Base-by-base conservation (phyloP, 805 yeast genomes). In the Ogataea neopini region DNA sequence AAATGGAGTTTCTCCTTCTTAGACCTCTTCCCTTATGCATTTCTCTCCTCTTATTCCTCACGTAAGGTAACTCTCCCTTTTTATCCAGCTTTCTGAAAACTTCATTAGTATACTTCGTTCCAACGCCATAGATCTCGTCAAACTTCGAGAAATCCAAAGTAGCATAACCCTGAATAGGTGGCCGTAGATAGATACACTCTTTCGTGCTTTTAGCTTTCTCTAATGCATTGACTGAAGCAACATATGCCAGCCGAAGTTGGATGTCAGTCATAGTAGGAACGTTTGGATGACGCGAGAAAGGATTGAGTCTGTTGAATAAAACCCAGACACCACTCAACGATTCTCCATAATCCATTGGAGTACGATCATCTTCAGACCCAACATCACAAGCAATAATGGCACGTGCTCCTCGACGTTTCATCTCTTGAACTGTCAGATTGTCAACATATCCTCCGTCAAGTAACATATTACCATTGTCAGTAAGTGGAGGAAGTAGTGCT, bases 361-460 rank as follows among this genome's bases (percentile, higher is more conserved):
- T 83, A 43, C 92, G 76, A 58, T 91, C 98, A 63, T 94, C 98
- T 3, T 84, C 86, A 1, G 97, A 86, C 0, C 99, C 99, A 32
- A 92, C 99, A 67, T 92, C 99, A 13, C 90, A 91, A 0, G 99
- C 98, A 61, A 94, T 81, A 14, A 92, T 82, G 33, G 84, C 77
- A 47, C 83, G 82, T 2, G 96, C 96, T 1, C 98, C 98, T 49
- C 87, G 75, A 34, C 82, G 77, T 63, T 86, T 84, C 98, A 92
- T 94, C 62, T 92, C 97, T 54, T 76, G 75, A 2, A 92, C 98
- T 0, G 99, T 95, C 47, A 92, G 71, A 62, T 92, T 92, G 63
- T 92, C 98, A 45, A 94, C 83, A 63, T 94, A 92, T 0, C 99
- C 99, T 36, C 99, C 99, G 67, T 92, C 99, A 36, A 94, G 69